These are phyloP conservation scores for Actinomortierella ambigua DNA, from an alignment of 371 early-diverging fungal genomes.

Conservation along the genomic window DNA sequence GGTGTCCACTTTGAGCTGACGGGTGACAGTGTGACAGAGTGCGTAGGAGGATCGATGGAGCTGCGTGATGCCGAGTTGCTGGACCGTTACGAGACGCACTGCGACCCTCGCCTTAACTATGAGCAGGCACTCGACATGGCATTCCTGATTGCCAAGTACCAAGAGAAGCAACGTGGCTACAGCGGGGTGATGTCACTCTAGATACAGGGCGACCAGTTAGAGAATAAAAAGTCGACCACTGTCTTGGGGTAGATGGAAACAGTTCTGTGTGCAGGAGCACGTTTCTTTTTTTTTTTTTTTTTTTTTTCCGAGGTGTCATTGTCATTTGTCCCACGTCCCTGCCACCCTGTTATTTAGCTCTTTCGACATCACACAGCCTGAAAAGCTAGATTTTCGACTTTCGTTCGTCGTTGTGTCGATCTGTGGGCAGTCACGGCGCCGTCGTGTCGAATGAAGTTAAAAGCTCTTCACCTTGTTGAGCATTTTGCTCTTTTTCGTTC, in stretches of 20 bases:
- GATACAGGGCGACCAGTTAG: not conserved
- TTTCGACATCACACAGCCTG: too few species aligned
- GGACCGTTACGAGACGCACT: slow-evolving; percentile 93
- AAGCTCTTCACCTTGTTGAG: not conserved
- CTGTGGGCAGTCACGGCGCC: too few species aligned
- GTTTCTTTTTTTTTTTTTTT: not conserved
- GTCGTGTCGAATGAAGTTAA: too few species aligned
- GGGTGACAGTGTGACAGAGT: slow-evolving; percentile 93
- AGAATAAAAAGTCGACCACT: not conserved
- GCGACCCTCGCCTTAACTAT: slow-evolving; percentile 95
- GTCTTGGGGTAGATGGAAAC: too few species aligned
- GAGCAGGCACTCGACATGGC: slow-evolving; percentile 96
- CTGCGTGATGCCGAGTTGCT: slow-evolving; percentile 78
- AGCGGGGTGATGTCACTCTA: slow-evolving; percentile 35
- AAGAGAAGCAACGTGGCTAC: slow-evolving; percentile 65
- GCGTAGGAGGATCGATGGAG: slow-evolving; percentile 96
- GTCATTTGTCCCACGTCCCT: too few species aligned
- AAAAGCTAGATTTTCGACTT: too few species aligned
- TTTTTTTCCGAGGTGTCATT: not conserved
- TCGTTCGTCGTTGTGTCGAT: too few species aligned
- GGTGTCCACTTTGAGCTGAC: slow-evolving; percentile 98
- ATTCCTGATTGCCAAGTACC: slow-evolving; percentile 90
- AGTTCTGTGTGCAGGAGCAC: too few species aligned
- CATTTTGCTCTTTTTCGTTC: not conserved
- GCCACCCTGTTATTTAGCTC: too few species aligned